Evolutionary conservation across 2,329 filamentous ascomycete genomes (phyloP).

Genomic region (Achaetomium macrosporum): DNA sequence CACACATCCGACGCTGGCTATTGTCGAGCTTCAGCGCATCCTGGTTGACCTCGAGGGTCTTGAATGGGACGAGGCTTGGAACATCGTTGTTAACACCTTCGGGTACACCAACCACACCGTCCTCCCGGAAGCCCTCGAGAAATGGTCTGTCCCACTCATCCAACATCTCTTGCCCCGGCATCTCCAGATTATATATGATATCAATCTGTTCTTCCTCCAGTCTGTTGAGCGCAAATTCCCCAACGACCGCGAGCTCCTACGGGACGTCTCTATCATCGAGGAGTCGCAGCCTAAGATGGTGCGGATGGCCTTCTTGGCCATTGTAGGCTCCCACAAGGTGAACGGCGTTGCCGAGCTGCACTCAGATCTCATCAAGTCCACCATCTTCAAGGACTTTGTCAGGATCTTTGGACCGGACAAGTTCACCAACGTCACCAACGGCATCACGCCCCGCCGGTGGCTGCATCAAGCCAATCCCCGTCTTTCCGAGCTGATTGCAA

Average conservation of each 20-base stretch:
- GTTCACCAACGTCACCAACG: conserved; percentile 98
- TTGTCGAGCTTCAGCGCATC: conserved; percentile 93
- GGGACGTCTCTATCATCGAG: conserved; percentile 92
- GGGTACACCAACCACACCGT: conserved; percentile 99
- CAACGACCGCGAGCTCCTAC: conserved; percentile 77
- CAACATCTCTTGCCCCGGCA: conserved; percentile 92
- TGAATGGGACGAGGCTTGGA: conserved; percentile 90
- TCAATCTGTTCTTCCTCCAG: conserved; percentile 93
- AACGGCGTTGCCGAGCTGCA: conserved; percentile 97
- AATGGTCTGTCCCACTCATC: conserved; percentile 91
- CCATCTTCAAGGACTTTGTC: conserved; percentile 99
- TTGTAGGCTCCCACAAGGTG: conserved; percentile 98
- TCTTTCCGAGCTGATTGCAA: conserved; percentile 85
- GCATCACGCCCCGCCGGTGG: conserved; percentile 93
- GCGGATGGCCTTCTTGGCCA: conserved; percentile 90
- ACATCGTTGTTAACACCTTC: conserved; percentile 70
- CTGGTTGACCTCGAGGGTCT: conserved; percentile 83
- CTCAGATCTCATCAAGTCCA: conserved; percentile 95
- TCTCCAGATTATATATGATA: conserved; percentile 95
- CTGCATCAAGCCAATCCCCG: conserved; percentile 94
- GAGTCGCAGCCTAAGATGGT: conserved; percentile 97
- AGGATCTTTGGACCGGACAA: conserved; percentile 92
- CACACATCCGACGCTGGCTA: conserved; percentile 91
- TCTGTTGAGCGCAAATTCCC: conserved; percentile 86
- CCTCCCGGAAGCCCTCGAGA: conserved; percentile 92